phyloP scores from a whole-genome alignment of 345 rosid genomes.

The Hibiscus tridactylites region DNA sequence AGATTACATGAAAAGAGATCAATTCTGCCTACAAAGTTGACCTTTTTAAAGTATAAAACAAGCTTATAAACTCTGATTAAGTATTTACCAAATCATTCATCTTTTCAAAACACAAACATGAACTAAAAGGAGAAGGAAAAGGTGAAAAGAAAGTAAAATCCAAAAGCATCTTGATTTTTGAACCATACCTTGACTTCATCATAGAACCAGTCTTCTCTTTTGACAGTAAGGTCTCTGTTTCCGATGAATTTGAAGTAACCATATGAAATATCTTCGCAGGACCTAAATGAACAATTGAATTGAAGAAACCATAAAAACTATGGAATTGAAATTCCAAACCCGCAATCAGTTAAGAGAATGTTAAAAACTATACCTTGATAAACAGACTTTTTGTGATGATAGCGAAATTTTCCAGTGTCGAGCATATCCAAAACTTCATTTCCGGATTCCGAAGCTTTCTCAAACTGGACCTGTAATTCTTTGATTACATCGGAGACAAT shows the following conservation, averaged over 20 bases:
- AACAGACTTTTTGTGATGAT: slow-evolving; percentile 17
- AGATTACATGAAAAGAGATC: background rate
- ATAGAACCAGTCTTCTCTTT: slow-evolving; percentile 19
- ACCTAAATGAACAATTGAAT: slow-evolving; percentile 4
- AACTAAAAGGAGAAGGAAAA: background rate
- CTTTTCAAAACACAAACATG: background rate
- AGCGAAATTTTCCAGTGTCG: slow-evolving; percentile 35
- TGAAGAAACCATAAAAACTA: background rate
- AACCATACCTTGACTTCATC: slow-evolving; percentile 50
- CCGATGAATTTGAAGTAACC: slow-evolving; percentile 10
- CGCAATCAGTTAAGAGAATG: background rate
- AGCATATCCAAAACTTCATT: slow-evolving; percentile 27
- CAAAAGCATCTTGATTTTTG: background rate
- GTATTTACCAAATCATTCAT: background rate
- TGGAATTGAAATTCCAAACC: background rate
- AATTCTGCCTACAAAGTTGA: too few species aligned
- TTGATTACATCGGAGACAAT: slow-evolving; percentile 17
- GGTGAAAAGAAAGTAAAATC: background rate
- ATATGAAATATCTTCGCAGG: slow-evolving; percentile 27
- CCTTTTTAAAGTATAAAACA: too few species aligned
- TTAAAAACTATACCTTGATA: slow-evolving; percentile 17
- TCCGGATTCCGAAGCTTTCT: slow-evolving; percentile 40
- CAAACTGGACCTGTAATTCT: slow-evolving; percentile 29
- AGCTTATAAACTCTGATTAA: too few species aligned
- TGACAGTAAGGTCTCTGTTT: background rate